phyloP scores from a whole-genome alignment of 805 yeast species.

The Yarrowia sp. region DNA sequence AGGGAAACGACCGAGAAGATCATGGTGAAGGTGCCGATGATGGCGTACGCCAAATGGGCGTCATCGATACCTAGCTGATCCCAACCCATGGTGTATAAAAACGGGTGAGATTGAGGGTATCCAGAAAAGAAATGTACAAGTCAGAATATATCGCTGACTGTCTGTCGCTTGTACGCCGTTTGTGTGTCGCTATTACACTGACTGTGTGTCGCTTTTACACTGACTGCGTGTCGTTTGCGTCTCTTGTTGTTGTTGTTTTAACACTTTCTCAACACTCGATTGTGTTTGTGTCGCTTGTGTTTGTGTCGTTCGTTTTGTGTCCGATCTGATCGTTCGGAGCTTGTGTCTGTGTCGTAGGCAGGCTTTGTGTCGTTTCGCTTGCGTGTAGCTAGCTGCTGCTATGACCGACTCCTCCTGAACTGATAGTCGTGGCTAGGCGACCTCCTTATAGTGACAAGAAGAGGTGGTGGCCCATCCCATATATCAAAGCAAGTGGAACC shows the following conservation, averaged over 20 bases:
- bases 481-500: constrained; percentile 30
- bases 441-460: constrained; percentile 3
- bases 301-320: neutral
- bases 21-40: constrained; percentile 82
- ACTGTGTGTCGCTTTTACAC: too few species aligned
- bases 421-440: constrained; percentile 2
- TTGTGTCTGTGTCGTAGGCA: too few species aligned
- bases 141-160: too few species aligned
- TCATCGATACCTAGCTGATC: constrained; percentile 53
- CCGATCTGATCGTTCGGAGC: neutral
- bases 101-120: too few species aligned
- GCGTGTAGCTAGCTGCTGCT: neutral
- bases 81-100: constrained; percentile 24
- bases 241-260: too few species aligned
- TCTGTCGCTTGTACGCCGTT: too few species aligned
- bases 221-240: too few species aligned
- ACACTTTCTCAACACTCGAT: too few species aligned
- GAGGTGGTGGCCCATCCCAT: neutral
- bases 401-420: constrained; percentile 31
- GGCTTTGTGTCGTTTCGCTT: too few species aligned
- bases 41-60: constrained; percentile 87
- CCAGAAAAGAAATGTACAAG: too few species aligned
- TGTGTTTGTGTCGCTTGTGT: neutral
- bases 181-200: too few species aligned
- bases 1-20: constrained; percentile 81